Conservation (phyloP, 768 basidiomycete species). For the Ramaria sp. region DNA sequence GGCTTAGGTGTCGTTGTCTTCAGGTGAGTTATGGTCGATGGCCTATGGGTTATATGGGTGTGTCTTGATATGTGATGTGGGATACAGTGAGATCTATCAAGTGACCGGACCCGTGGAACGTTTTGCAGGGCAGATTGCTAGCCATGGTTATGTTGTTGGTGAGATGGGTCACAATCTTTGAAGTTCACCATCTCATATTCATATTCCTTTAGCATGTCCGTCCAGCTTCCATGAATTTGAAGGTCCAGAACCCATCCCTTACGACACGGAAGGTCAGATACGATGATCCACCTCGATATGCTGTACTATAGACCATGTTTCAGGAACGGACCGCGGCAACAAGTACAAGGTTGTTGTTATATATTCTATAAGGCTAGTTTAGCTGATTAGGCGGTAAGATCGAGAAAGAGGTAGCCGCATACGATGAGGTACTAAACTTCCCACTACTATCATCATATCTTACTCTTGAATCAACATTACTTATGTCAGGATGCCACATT, state of each 20-base stretch:
- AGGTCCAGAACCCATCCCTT: slow-evolving; percentile 79
- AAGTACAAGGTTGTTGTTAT: slow-evolving; percentile 59
- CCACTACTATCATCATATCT: background rate
- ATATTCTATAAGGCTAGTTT: background rate
- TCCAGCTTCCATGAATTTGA: slow-evolving; percentile 90
- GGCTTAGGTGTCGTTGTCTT: slow-evolving; percentile 69
- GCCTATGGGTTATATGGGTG: background rate
- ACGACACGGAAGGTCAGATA: slow-evolving; percentile 66
- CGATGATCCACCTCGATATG: background rate
- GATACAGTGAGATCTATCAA: slow-evolving; percentile 81
- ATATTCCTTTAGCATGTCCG: slow-evolving; percentile 55
- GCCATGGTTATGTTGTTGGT: slow-evolving; percentile 80
- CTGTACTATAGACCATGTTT: background rate
- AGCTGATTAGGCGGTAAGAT: slow-evolving; percentile 37
- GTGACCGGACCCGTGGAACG: slow-evolving; percentile 97
- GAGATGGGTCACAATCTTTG: background rate
- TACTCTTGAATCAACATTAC: background rate
- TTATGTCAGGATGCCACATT: slow-evolving; percentile 62
- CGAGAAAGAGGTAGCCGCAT: slow-evolving; percentile 79
- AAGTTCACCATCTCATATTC: background rate
- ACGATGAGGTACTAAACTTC: slow-evolving; percentile 66
- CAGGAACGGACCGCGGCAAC: slow-evolving; percentile 87
- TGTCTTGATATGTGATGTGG: background rate
- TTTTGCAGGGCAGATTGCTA: slow-evolving; percentile 80
- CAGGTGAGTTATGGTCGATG: slow-evolving; percentile 35